Evolutionary conservation across 306 rosid genomes (phyloP).

Genomic region (Rubus idaeus): DNA sequence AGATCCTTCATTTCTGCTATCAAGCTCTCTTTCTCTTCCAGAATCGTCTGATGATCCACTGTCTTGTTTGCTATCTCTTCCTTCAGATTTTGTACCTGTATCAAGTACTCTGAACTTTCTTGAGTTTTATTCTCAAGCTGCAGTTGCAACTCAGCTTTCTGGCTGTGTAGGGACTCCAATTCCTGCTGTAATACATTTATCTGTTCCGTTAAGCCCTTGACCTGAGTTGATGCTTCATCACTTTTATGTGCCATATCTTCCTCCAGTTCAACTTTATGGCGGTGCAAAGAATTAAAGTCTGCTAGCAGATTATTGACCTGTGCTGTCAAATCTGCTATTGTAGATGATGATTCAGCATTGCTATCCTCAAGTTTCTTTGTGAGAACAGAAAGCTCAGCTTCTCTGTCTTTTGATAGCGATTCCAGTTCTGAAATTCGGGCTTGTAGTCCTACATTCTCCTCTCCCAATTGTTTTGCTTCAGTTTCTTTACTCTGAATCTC

Average conservation of each 20-base stretch:
- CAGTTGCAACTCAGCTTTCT: slow-evolving; percentile 56
- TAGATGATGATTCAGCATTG: slow-evolving; percentile 45
- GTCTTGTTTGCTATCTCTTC: slow-evolving; percentile 56
- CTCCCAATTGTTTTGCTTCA: slow-evolving; percentile 50
- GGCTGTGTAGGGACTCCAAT: slow-evolving; percentile 45
- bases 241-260: slow-evolving; percentile 44
- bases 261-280: slow-evolving; percentile 56
- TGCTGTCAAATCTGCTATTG: slow-evolving; percentile 51
- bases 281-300: slow-evolving; percentile 37
- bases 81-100: slow-evolving; percentile 56
- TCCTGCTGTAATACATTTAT: slow-evolving; percentile 54
- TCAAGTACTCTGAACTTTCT: slow-evolving; percentile 44
- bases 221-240: slow-evolving; percentile 57
- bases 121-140: slow-evolving; percentile 48
- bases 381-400: slow-evolving; percentile 48
- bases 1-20: slow-evolving; percentile 37
- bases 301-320: slow-evolving; percentile 52
- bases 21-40: slow-evolving; percentile 55
- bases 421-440: slow-evolving; percentile 55
- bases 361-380: slow-evolving; percentile 54
- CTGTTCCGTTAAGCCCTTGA: slow-evolving; percentile 50
- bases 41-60: slow-evolving; percentile 43
- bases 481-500: slow-evolving; percentile 38
- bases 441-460: slow-evolving; percentile 43
- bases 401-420: slow-evolving; percentile 50